Conservation (phyloP, 2,329 filamentous ascomycete genomes). For the Fusarium metavorans region DNA sequence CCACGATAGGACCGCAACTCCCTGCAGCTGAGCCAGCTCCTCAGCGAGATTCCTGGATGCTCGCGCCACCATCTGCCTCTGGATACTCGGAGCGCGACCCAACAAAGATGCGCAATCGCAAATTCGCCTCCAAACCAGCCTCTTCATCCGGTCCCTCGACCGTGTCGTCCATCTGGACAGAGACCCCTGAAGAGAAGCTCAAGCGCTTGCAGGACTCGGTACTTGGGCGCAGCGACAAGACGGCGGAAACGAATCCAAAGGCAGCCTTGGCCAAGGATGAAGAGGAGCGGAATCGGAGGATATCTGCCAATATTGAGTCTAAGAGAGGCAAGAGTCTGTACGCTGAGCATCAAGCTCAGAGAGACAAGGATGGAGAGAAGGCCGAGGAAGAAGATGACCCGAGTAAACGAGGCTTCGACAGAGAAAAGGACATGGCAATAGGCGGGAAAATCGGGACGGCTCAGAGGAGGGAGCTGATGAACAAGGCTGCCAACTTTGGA, state of each 20-base stretch:
- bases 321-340: constrained; percentile 69
- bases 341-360: constrained; percentile 62
- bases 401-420: constrained; percentile 87
- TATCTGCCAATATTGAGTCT: constrained; percentile 64
- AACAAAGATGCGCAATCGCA: constrained; percentile 83
- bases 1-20: constrained; percentile 51
- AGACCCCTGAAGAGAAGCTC: constrained; percentile 89
- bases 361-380: constrained; percentile 50
- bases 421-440: constrained; percentile 92
- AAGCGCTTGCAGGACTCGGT: constrained; percentile 84
- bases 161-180: constrained; percentile 84
- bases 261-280: constrained; percentile 62
- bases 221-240: constrained; percentile 72
- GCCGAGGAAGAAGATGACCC: constrained; percentile 85
- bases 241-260: constrained; percentile 55
- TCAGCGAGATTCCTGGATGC: constrained; percentile 88
- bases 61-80: constrained; percentile 72
- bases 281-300: constrained; percentile 63
- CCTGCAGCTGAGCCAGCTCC: constrained; percentile 57
- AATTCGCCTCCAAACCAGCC: constrained; percentile 77
- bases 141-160: constrained; percentile 45
- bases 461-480: constrained; percentile 83
- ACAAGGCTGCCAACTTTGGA: constrained; percentile 83
- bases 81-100: constrained; percentile 77
- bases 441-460: constrained; percentile 77